phyloP scores from a whole-genome alignment of 371 early-diverging fungal species.

The Lichtheimia ramosa region DNA sequence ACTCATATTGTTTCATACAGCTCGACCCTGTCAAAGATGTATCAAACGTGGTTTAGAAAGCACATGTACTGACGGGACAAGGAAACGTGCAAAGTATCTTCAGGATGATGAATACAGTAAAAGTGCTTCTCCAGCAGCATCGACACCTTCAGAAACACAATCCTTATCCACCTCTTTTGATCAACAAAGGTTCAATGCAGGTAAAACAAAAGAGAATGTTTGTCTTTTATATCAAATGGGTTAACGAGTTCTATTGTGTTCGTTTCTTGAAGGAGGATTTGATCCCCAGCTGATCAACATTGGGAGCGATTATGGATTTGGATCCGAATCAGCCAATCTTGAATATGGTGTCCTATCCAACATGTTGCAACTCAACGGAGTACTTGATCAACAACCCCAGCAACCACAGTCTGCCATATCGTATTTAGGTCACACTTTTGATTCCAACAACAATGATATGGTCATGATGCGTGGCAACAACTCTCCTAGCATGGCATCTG shows the following conservation, averaged over 20 bases:
- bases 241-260: too few species aligned
- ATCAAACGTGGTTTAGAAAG: slow-evolving; percentile 33
- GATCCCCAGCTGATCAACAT: slow-evolving; percentile 26
- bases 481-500: slow-evolving; percentile 6
- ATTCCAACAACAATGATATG: neutral
- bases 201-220: too few species aligned
- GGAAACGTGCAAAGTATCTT: slow-evolving; percentile 75
- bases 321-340: slow-evolving; percentile 80
- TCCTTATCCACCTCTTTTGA: neutral
- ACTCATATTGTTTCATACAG: slow-evolving; percentile 13
- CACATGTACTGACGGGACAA: slow-evolving; percentile 34
- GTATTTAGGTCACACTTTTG: neutral
- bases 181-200: neutral
- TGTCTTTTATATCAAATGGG: too few species aligned
- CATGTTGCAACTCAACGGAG: slow-evolving; percentile 59
- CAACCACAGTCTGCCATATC: slow-evolving; percentile 1
- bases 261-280: neutral
- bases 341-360: slow-evolving; percentile 84
- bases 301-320: slow-evolving; percentile 63
- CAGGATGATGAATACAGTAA: slow-evolving; percentile 40
- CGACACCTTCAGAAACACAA: slow-evolving; percentile 7
- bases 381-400: slow-evolving; percentile 10
- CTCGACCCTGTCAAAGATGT: slow-evolving; percentile 41
- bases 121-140: slow-evolving; percentile 5
- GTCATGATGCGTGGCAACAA: neutral